Percentiles rank a stretch among this genome's conserved stretches.
Evolutionary conservation across 176 grass and related monocot species (phyloP).

Genomic region (Ananas comosus): DNA sequence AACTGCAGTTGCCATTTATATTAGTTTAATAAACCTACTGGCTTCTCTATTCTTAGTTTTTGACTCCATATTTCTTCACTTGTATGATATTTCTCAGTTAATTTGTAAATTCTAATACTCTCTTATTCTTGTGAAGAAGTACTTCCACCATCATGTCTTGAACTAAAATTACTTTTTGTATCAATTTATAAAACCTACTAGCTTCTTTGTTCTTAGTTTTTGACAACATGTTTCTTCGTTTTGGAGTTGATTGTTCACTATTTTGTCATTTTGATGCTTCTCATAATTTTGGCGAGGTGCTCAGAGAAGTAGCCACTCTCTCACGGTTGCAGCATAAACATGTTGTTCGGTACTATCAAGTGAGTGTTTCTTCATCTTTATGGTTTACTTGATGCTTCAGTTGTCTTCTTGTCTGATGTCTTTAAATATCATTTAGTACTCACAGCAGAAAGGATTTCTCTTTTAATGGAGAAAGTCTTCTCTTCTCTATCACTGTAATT

Average conservation of each 20-base stretch:
- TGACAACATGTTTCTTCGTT: neutral
- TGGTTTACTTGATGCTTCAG: neutral
- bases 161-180: neutral
- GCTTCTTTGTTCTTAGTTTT: neutral
- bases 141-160: neutral
- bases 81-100: no score
- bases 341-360: conserved; percentile 97
- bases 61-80: conserved; percentile 11
- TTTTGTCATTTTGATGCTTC: conserved; percentile 28
- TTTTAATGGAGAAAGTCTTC: neutral
- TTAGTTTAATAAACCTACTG: no score
- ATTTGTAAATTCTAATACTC: no score
- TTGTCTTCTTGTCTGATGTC: neutral
- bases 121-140: neutral
- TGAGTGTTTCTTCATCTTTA: conserved; percentile 23
- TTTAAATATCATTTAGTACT: neutral
- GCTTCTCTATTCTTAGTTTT: neutral
- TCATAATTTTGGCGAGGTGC: conserved; percentile 52
- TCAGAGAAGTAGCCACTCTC: conserved; percentile 97
- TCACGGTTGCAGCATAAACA: conserved; percentile 92
- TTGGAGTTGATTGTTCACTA: neutral
- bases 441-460: neutral
- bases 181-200: neutral
- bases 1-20: neutral
- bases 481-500: conserved; percentile 8